These are phyloP conservation scores for Friedmanniomyces endolithicus DNA, from an alignment of 495 filamentous ascomycete species.

Conservation along the genomic window DNA sequence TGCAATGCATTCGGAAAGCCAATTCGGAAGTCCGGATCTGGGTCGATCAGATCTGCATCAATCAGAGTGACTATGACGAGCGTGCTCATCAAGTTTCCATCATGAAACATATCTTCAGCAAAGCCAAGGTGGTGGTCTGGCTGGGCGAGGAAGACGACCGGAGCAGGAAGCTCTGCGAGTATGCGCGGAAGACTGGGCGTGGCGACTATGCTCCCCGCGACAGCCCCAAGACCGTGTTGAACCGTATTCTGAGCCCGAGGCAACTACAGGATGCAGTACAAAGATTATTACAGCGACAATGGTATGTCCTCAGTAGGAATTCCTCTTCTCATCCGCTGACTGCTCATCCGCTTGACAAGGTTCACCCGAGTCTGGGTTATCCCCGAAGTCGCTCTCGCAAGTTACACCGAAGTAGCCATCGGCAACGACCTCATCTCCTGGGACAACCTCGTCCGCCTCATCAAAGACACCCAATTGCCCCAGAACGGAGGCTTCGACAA, in stretches of 20 bases:
- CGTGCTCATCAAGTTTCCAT: slow-evolving; percentile 18
- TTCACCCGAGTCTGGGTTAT: slow-evolving; percentile 3
- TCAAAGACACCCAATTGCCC: slow-evolving; percentile 9
- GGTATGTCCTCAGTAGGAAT: background rate
- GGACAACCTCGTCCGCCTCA: slow-evolving; percentile 12
- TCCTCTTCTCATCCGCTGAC: background rate
- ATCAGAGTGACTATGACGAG: slow-evolving; percentile 23
- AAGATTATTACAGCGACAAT: slow-evolving; percentile 10
- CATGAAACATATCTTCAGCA: slow-evolving; percentile 23
- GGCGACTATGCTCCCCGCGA: background rate
- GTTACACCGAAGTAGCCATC: slow-evolving; percentile 1
- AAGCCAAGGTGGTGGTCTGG: slow-evolving; percentile 12
- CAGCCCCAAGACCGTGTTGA: background rate
- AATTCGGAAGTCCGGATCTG: slow-evolving; percentile 13
- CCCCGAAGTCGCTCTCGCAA: slow-evolving; percentile 11
- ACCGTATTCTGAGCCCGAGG: slow-evolving; percentile 5
- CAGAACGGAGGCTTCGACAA: slow-evolving; percentile 9
- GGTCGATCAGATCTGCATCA: slow-evolving; percentile 26
- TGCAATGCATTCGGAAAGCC: slow-evolving; percentile 4
- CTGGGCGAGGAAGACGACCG: slow-evolving; percentile 10
- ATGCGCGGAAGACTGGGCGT: slow-evolving; percentile 10
- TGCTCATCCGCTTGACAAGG: background rate
- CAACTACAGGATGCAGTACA: slow-evolving; percentile 14
- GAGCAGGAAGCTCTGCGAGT: slow-evolving; percentile 11
- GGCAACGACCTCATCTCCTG: slow-evolving; percentile 5